Evolutionary conservation across 2,329 filamentous ascomycete genomes (phyloP).

Genomic region (Tricladium varicosporioides): DNA sequence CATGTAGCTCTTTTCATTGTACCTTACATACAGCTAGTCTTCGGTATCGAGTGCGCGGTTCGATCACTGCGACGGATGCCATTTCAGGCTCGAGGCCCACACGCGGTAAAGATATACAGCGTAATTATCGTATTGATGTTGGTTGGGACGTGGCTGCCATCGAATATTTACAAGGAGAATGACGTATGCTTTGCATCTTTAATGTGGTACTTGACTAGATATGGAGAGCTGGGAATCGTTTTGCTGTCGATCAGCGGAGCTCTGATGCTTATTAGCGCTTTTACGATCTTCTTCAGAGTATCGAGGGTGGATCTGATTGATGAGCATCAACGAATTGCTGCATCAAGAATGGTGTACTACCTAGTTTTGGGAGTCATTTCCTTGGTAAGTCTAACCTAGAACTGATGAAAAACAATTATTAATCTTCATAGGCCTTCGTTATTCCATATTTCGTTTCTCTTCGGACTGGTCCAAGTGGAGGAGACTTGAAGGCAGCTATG

Average conservation of each 20-base stretch:
- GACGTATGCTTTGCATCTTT: constrained; percentile 66
- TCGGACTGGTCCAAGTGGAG: constrained; percentile 40
- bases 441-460: constrained; percentile 63
- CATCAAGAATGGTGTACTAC: constrained; percentile 70
- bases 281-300: constrained; percentile 56
- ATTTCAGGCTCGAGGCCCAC: constrained; percentile 58
- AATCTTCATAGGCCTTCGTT: constrained; percentile 49
- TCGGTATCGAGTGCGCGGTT: constrained; percentile 59
- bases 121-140: constrained; percentile 48
- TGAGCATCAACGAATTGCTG: constrained; percentile 57
- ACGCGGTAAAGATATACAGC: constrained; percentile 58
- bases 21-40: constrained; percentile 64
- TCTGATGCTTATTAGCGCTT: constrained; percentile 48
- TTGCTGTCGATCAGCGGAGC: constrained; percentile 51
- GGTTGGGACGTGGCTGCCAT: constrained; percentile 57
- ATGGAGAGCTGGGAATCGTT: constrained; percentile 55
- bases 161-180: constrained; percentile 51
- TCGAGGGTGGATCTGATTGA: constrained; percentile 54
- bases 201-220: constrained; percentile 64
- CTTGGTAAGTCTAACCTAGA: constrained; percentile 46
- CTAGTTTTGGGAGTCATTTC: constrained; percentile 52
- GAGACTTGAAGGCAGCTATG: constrained; percentile 54
- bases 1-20: constrained; percentile 63
- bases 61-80: constrained; percentile 53
- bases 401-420: constrained; percentile 23